phyloP scores from a whole-genome alignment of 2,329 filamentous ascomycete genomes.

The Trichoderma simmonsii region DNA sequence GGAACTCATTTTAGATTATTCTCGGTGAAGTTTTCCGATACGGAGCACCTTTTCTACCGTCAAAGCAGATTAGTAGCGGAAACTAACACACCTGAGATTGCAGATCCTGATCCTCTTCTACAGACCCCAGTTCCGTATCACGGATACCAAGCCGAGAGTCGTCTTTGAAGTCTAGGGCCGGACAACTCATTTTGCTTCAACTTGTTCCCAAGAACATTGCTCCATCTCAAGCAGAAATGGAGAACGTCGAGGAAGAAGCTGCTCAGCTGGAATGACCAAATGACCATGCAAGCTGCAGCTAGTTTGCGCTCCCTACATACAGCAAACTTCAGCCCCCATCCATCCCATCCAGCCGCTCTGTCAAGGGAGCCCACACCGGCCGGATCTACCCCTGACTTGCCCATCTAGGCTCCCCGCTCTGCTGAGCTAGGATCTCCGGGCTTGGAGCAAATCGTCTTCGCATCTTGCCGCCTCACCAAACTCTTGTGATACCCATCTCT shows the following conservation, averaged over 20 bases:
- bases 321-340: conserved; percentile 8
- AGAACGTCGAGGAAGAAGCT: background rate
- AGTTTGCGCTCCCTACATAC: background rate
- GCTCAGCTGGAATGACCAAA: background rate
- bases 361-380: background rate
- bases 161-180: background rate
- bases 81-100: background rate
- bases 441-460: background rate
- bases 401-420: background rate
- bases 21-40: background rate
- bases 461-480: background rate
- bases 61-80: background rate
- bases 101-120: background rate
- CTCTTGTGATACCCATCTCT: background rate
- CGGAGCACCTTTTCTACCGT: background rate
- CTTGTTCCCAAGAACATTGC: background rate
- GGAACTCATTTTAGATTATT: background rate
- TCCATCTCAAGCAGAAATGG: background rate
- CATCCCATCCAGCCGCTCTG: background rate
- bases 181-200: background rate
- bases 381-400: conserved; percentile 11
- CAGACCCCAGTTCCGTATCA: background rate
- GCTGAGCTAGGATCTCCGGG: background rate
- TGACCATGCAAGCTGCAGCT: background rate
- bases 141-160: background rate